phyloP scores from a whole-genome alignment of 2,329 filamentous ascomycete species.

The Geosmithia flava region DNA sequence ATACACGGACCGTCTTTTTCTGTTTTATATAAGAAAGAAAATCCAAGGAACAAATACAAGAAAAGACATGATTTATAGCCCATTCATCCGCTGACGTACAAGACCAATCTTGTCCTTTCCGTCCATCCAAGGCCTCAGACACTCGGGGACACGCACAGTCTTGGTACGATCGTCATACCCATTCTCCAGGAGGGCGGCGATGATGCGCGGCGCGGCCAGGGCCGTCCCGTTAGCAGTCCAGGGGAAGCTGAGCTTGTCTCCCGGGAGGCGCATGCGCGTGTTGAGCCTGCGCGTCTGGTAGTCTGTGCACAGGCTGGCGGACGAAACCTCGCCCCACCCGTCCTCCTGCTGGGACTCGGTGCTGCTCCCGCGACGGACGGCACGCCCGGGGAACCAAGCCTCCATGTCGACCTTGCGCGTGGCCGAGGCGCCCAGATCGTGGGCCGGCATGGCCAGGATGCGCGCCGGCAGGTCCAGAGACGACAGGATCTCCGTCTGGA shows the following conservation, averaged over 20 bases:
- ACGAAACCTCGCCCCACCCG: conserved; percentile 91
- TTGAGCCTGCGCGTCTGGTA: conserved; percentile 79
- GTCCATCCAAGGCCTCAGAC: conserved; percentile 75
- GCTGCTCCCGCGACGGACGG: conserved; percentile 9
- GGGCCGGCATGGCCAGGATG: conserved; percentile 81
- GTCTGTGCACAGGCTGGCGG: conserved; percentile 82
- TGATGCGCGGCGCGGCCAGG: conserved; percentile 75
- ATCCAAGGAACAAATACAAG: neutral
- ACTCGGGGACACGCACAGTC: conserved; percentile 65
- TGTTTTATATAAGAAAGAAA: neutral
- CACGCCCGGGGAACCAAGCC: conserved; percentile 77
- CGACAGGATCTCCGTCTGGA: conserved; percentile 74
- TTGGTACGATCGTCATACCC: conserved; percentile 65
- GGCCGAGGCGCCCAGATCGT: conserved; percentile 82
- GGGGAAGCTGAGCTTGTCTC: conserved; percentile 55
- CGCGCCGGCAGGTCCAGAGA: conserved; percentile 73
- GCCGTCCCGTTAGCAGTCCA: conserved; percentile 93
- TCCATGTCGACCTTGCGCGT: conserved; percentile 86
- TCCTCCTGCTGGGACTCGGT: neutral
- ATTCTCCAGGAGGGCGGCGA: conserved; percentile 83
- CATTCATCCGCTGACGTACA: conserved; percentile 12
- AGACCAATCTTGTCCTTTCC: conserved; percentile 52
- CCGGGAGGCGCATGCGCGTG: conserved; percentile 52
- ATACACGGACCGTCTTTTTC: neutral
- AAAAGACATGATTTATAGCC: neutral